Evolutionary conservation across 805 yeast species (phyloP).

Genomic region (Aciculoconidium aculeatum): DNA sequence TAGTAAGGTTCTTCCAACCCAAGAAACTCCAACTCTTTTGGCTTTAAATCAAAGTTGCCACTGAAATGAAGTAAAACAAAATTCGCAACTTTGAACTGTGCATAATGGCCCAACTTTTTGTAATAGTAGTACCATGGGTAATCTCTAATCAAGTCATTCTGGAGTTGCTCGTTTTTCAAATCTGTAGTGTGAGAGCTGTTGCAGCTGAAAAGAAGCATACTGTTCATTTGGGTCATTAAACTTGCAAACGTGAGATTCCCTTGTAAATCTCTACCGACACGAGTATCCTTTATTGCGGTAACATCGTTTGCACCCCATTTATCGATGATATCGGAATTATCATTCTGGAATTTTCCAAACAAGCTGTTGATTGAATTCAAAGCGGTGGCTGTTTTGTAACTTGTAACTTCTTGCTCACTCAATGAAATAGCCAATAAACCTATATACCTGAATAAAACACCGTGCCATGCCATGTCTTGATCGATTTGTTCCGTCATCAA

Average conservation of each 20-base stretch:
- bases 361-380: conserved; percentile 12
- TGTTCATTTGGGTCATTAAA: too few relatives aligned
- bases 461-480: conserved; percentile 24
- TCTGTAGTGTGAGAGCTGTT: too few relatives aligned
- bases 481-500: conserved; percentile 21
- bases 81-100: conserved; percentile 51
- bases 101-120: conserved; percentile 54
- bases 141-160: conserved; percentile 50
- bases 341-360: conserved; percentile 12
- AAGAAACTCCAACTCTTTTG: conserved; percentile 15
- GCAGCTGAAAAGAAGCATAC: too few relatives aligned
- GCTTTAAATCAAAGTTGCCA: conserved; percentile 18
- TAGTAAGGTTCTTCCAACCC: conserved; percentile 9
- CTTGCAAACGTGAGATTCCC: too few relatives aligned
- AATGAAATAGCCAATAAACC: conserved; percentile 32
- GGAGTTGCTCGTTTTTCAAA: conserved; percentile 42
- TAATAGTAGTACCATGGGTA: conserved; percentile 72
- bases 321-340: conserved; percentile 10
- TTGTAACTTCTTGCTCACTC: conserved; percentile 36
- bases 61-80: conserved; percentile 41
- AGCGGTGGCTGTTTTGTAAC: conserved; percentile 19
- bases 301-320: too few relatives aligned
- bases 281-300: too few relatives aligned
- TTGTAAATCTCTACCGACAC: too few relatives aligned
- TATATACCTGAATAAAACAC: conserved; percentile 28